Percentiles rank a stretch among this genome's conserved stretches.
Conservation (phyloP, 441 rosid species). For the Flueggea neowawraea region DNA sequence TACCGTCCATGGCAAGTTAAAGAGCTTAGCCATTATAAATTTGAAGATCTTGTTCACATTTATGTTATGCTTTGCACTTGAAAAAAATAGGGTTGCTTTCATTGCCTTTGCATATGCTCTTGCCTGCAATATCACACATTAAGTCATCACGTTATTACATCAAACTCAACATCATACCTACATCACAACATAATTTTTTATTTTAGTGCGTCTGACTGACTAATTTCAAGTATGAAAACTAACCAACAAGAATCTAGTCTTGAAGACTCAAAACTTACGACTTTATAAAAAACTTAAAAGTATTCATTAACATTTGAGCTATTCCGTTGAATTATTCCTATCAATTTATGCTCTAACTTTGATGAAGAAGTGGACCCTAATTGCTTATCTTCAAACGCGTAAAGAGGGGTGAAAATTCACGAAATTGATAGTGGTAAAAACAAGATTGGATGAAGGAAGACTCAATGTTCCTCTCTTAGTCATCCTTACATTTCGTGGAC, state of each 20-base stretch:
- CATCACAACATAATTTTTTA: no score
- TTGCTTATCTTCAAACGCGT: conserved; percentile 17
- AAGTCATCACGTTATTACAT: no score
- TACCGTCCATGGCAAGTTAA: conserved; percentile 83
- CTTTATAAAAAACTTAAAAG: no score
- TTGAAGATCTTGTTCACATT: conserved; percentile 97
- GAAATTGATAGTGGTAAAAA: conserved; percentile 5
- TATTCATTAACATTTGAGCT: no score
- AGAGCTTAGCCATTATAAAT: conserved; percentile 78
- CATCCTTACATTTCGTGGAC: no score
- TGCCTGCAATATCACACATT: conserved; percentile 43
- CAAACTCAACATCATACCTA: no score
- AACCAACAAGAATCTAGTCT: no score
- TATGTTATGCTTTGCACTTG: conserved; percentile 89
- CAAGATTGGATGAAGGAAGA: conserved; percentile 18
- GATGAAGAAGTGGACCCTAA: conserved; percentile 19
- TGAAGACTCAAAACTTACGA: no score
- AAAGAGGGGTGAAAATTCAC: background rate
- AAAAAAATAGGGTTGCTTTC: conserved; percentile 90
- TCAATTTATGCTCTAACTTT: conserved; percentile 7
- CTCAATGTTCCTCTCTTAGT: conserved; percentile 1
- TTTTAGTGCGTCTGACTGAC: no score
- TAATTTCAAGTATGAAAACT: no score
- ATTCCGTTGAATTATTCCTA: background rate
- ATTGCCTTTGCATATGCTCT: conserved; percentile 86